Percentiles rank a stretch among this genome's conserved stretches.
These are phyloP conservation scores for Globisporangium camurandrum DNA, from an alignment of 352 stramenopile genomes.

Conservation along the genomic window DNA sequence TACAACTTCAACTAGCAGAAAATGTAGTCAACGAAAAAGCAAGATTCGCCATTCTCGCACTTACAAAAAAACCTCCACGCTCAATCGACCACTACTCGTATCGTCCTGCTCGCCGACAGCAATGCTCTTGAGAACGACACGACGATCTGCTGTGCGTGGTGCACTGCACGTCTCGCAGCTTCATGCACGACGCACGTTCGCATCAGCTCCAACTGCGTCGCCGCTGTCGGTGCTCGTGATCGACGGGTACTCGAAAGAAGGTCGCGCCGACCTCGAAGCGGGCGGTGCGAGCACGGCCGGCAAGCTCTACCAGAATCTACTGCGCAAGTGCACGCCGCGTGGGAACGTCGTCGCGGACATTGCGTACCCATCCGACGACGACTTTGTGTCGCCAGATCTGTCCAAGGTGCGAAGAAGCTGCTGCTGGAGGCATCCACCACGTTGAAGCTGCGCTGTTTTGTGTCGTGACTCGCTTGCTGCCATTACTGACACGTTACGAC, in stretches of 20 bases:
- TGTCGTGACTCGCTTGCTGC: too few relatives aligned
- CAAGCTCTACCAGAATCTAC: slow-evolving; percentile 63
- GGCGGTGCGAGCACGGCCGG: slow-evolving; percentile 60
- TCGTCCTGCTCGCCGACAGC: too few relatives aligned
- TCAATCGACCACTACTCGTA: too few relatives aligned
- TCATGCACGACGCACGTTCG: neutral
- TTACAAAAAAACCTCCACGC: too few relatives aligned
- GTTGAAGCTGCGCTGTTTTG: too few relatives aligned
- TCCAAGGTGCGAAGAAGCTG: slow-evolving; percentile 19
- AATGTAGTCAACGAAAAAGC: too few relatives aligned
- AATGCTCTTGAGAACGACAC: too few relatives aligned
- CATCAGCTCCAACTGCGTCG: too few relatives aligned
- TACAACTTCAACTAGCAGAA: too few relatives aligned
- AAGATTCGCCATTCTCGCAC: too few relatives aligned
- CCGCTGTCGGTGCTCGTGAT: slow-evolving; percentile 46
- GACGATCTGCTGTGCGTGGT: too few relatives aligned
- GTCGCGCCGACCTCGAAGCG: slow-evolving; percentile 45
- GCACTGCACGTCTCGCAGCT: neutral
- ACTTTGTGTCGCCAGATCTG: slow-evolving; percentile 45
- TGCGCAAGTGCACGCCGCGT: slow-evolving; percentile 46
- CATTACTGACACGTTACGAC: neutral
- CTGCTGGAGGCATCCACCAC: neutral
- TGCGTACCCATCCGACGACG: slow-evolving; percentile 48
- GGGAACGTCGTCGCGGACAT: slow-evolving; percentile 33
- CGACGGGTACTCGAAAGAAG: slow-evolving; percentile 61